Evolutionary conservation across 2,329 filamentous ascomycete genomes (phyloP).

Genomic region (Colletotrichum liriopes): DNA sequence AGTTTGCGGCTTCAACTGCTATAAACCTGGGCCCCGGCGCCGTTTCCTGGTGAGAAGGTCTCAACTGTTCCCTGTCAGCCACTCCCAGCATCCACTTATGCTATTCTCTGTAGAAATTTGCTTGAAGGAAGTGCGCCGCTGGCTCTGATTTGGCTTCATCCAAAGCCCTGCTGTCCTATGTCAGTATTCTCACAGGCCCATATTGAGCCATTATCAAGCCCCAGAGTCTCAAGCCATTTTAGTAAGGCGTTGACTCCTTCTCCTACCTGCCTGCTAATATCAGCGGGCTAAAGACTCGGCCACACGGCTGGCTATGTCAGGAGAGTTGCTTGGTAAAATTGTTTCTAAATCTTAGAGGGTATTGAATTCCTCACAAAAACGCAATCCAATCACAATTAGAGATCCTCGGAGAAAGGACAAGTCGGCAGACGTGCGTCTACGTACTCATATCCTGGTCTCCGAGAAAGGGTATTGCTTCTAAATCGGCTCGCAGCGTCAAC

Average conservation of each 20-base stretch:
- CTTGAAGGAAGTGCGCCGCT: too few relatives aligned
- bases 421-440: background rate
- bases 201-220: too few relatives aligned
- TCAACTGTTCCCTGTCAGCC: too few relatives aligned
- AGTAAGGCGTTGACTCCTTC: background rate
- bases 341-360: background rate
- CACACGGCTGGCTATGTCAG: background rate
- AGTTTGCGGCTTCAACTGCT: too few relatives aligned
- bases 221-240: too few relatives aligned
- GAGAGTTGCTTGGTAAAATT: background rate
- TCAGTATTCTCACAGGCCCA: too few relatives aligned
- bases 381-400: background rate
- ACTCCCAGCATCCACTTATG: too few relatives aligned
- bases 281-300: background rate
- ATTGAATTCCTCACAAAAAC: background rate
- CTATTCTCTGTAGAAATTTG: too few relatives aligned
- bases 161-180: too few relatives aligned
- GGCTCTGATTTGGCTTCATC: too few relatives aligned
- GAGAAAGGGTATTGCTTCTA: background rate
- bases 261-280: background rate
- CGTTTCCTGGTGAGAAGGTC: too few relatives aligned
- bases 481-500: background rate
- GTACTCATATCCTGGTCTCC: background rate
- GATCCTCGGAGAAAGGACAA: background rate
- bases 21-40: too few relatives aligned